These are phyloP conservation scores for Mucor sp. DNA, from an alignment of 371 early-diverging fungal genomes.

Conservation along the genomic window DNA sequence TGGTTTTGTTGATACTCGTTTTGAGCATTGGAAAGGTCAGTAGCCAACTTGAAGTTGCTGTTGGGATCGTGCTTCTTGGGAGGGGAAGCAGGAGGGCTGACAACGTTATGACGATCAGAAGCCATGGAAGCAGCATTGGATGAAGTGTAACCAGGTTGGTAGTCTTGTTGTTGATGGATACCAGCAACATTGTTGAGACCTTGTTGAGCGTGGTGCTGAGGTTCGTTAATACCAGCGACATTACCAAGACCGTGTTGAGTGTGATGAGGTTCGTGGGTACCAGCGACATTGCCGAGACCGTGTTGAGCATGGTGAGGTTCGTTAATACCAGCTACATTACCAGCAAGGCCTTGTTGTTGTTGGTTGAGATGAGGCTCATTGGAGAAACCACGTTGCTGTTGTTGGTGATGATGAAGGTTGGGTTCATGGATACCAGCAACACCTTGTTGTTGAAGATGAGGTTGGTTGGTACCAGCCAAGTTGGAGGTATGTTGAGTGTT, in stretches of 20 bases:
- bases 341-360: background rate
- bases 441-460: background rate
- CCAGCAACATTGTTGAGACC: background rate
- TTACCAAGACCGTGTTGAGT: background rate
- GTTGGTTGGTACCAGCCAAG: background rate
- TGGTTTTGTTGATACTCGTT: background rate
- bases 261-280: background rate
- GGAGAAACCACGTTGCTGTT: background rate
- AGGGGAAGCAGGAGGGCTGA: conserved; percentile 20
- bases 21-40: conserved; percentile 12
- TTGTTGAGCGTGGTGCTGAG: background rate
- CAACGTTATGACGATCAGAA: conserved; percentile 3
- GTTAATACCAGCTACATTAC: background rate
- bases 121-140: background rate
- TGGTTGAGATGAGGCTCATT: background rate
- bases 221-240: background rate
- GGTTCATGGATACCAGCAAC: background rate
- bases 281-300: background rate
- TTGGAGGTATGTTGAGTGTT: background rate
- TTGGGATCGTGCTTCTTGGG: background rate
- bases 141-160: background rate
- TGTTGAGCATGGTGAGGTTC: background rate
- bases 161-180: background rate
- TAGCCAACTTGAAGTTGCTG: conserved; percentile 13
- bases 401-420: background rate